A percentile compares a stretch with the other conserved stretches of the same genome.
Evolutionary conservation across 164 flowering plant species (phyloP).

Genomic region (Tetrastigma voinierianum): DNA sequence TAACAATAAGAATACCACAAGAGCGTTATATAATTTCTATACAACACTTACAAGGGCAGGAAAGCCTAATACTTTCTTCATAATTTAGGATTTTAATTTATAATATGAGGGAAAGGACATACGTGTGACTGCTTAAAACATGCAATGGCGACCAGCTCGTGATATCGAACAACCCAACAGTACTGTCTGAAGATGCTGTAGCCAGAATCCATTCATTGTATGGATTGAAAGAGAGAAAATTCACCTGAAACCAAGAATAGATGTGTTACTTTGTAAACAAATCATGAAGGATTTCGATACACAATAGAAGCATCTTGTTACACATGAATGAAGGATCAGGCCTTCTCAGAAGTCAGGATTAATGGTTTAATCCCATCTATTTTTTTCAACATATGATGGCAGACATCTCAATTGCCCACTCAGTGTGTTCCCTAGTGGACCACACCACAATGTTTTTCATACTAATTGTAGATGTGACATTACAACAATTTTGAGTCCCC

Average conservation of each 20-base stretch:
- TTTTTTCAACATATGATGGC: too few species aligned
- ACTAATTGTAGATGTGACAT: too few species aligned
- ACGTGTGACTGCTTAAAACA: slow-evolving; percentile 74
- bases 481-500: too few species aligned
- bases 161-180: slow-evolving; percentile 80
- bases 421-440: too few species aligned
- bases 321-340: background rate
- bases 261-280: background rate
- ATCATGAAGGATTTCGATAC: background rate
- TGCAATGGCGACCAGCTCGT: slow-evolving; percentile 75
- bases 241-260: slow-evolving; percentile 53
- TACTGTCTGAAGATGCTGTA: slow-evolving; percentile 92
- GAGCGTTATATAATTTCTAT: too few species aligned
- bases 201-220: slow-evolving; percentile 87
- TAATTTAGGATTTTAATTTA: too few species aligned
- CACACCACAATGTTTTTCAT: too few species aligned
- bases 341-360: background rate
- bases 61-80: too few species aligned
- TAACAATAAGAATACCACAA: too few species aligned
- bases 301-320: background rate
- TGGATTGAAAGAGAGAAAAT: slow-evolving; percentile 81
- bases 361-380: background rate
- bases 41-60: too few species aligned
- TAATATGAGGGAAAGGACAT: slow-evolving; percentile 24
- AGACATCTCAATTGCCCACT: too few species aligned